phyloP scores from a whole-genome alignment of 2,329 filamentous ascomycete genomes.

The Ceratocystis destructans region DNA sequence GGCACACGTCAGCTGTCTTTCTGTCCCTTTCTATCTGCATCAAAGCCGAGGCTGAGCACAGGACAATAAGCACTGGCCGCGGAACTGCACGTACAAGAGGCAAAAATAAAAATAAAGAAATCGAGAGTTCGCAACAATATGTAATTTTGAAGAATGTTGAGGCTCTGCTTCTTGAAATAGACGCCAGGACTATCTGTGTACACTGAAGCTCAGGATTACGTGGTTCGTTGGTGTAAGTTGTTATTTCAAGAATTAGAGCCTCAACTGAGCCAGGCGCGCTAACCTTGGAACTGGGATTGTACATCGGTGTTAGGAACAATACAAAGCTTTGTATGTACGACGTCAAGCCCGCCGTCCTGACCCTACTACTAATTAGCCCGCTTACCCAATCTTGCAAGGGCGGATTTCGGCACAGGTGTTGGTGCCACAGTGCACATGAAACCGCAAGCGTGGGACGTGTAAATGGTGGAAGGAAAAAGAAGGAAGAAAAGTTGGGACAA shows the following conservation, averaged over 20 bases:
- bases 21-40: background rate
- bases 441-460: background rate
- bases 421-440: background rate
- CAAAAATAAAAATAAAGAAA: background rate
- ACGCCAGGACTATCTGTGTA: background rate
- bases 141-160: background rate
- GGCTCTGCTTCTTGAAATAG: constrained; percentile 2
- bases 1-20: background rate
- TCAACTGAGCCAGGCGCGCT: too few species aligned
- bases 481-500: background rate
- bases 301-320: too few species aligned
- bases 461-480: background rate
- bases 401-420: background rate
- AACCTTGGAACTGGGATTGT: too few species aligned
- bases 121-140: background rate
- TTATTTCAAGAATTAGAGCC: background rate
- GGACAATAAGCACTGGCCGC: background rate
- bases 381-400: background rate
- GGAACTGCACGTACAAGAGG: background rate
- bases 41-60: background rate
- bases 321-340: background rate
- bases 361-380: background rate
- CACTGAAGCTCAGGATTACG: too few species aligned
- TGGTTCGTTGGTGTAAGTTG: background rate
- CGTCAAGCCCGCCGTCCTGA: background rate